Percentiles rank a stretch among this genome's conserved stretches.
phyloP scores from a whole-genome alignment of 257 asterid genomes.

The Verbena officinalis region DNA sequence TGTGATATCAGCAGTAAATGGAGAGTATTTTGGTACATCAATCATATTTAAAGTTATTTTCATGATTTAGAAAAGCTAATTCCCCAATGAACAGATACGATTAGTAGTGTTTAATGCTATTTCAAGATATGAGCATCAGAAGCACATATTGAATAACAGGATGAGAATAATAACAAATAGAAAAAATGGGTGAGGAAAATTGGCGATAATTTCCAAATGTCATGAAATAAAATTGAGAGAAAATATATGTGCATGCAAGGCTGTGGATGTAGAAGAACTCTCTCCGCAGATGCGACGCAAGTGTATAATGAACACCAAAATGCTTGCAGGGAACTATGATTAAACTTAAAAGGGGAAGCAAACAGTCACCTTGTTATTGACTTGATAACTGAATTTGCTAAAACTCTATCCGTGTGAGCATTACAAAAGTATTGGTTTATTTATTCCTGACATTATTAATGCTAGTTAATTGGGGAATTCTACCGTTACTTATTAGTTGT shows the following conservation, averaged over 20 bases:
- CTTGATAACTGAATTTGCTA: neutral
- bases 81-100: neutral
- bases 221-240: neutral
- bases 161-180: slow-evolving; percentile 13
- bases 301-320: neutral
- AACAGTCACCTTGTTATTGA: neutral
- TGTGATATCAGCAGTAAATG: slow-evolving; percentile 17
- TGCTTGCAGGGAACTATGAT: neutral
- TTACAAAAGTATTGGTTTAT: neutral
- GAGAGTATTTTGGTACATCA: neutral
- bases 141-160: neutral
- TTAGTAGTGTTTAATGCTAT: neutral
- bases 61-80: neutral
- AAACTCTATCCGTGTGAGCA: neutral
- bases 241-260: neutral
- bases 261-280: neutral
- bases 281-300: neutral
- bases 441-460: neutral
- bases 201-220: neutral
- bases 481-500: no score
- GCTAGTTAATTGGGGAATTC: no score
- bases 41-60: neutral
- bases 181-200: neutral
- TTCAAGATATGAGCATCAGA: neutral
- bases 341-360: neutral